phyloP scores from a whole-genome alignment of 2,329 filamentous ascomycete species.

The Xylariomycetidae sp. region DNA sequence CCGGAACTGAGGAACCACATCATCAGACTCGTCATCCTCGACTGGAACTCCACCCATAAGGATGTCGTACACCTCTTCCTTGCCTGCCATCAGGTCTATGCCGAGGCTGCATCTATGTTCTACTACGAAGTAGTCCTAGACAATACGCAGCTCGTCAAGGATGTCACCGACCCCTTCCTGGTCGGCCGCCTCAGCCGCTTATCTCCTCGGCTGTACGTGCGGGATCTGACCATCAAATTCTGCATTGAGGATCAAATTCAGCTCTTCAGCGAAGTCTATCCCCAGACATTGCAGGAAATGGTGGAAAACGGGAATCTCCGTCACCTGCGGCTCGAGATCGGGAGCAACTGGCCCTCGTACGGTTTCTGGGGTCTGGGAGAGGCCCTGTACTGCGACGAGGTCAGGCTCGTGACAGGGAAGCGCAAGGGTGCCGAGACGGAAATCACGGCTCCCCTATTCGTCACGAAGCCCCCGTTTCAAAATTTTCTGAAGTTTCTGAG shows the following conservation, averaged over 20 bases:
- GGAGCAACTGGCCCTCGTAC: constrained; percentile 15
- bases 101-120: constrained; percentile 22
- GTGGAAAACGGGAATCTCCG: constrained; percentile 16
- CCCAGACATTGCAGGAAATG: constrained; percentile 18
- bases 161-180: constrained; percentile 14
- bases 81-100: constrained; percentile 16
- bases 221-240: constrained; percentile 19
- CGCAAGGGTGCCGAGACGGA: constrained; percentile 7
- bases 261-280: constrained; percentile 16
- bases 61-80: constrained; percentile 19
- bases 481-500: constrained; percentile 21
- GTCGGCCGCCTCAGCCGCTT: constrained; percentile 11
- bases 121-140: constrained; percentile 21
- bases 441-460: constrained; percentile 17
- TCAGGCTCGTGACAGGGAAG: constrained; percentile 8
- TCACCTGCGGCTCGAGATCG: constrained; percentile 17
- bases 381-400: constrained; percentile 9
- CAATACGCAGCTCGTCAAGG: constrained; percentile 11
- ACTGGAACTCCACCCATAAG: constrained; percentile 8
- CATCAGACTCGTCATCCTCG: constrained; percentile 12
- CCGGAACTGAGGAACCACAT: constrained; percentile 22
- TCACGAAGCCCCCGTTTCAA: constrained; percentile 22
- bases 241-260: constrained; percentile 15
- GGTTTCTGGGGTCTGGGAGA: constrained; percentile 21
- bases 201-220: constrained; percentile 20